Conservation (phyloP, 2,329 filamentous ascomycete genomes). For the Colletotrichum incanum region DNA sequence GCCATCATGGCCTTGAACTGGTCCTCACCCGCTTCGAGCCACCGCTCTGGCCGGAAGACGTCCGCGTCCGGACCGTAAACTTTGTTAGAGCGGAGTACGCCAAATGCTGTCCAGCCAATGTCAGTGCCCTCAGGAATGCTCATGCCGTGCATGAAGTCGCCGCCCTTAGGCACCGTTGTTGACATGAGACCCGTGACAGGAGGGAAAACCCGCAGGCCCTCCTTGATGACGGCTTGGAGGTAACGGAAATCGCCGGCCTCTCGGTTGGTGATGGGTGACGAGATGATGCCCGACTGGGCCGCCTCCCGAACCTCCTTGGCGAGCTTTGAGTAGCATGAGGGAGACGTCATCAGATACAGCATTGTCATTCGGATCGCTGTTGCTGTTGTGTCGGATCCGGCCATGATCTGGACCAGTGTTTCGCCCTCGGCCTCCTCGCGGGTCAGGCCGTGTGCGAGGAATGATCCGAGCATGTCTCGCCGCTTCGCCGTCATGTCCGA, state of each 20-base stretch:
- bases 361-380: conserved; percentile 61
- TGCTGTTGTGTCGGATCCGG: conserved; percentile 57
- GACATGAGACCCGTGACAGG: conserved; percentile 57
- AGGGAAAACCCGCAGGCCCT: conserved; percentile 63
- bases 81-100: conserved; percentile 55
- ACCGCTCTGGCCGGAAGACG: conserved; percentile 65
- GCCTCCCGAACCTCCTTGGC: conserved; percentile 63
- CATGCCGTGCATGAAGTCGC: conserved; percentile 56
- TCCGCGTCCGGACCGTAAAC: conserved; percentile 58
- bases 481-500: conserved; percentile 42
- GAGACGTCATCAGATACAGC: conserved; percentile 67
- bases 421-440: conserved; percentile 51
- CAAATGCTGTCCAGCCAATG: conserved; percentile 61
- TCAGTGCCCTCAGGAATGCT: conserved; percentile 63
- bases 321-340: conserved; percentile 62
- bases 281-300: conserved; percentile 46
- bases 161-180: conserved; percentile 55
- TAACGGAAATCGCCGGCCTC: conserved; percentile 61
- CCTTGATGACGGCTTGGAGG: conserved; percentile 66
- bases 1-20: conserved; percentile 54
- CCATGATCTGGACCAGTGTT: conserved; percentile 54
- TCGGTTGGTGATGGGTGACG: conserved; percentile 51
- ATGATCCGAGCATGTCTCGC: conserved; percentile 59
- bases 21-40: conserved; percentile 58
- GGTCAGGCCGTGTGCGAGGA: conserved; percentile 56